phyloP scores from a whole-genome alignment of 805 yeast species.

The Kodamaea hsintzibuensis region DNA sequence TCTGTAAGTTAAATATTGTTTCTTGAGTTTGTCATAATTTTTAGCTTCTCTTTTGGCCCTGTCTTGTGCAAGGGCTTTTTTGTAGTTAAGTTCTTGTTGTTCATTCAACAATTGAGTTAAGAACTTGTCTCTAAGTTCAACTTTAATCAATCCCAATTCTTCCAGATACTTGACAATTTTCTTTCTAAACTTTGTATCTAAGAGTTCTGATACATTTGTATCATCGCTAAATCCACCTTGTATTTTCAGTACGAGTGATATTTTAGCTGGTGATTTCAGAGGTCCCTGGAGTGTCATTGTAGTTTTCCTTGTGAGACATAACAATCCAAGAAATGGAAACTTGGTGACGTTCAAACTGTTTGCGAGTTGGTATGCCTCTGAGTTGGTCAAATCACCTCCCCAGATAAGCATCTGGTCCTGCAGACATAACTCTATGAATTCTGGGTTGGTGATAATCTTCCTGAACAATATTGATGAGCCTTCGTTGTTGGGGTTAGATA shows the following conservation, averaged over 20 bases:
- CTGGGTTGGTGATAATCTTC: slow-evolving; percentile 52
- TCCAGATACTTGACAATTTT: slow-evolving; percentile 61
- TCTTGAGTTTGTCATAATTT: slow-evolving; percentile 30
- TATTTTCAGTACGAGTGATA: slow-evolving; percentile 59
- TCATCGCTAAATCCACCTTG: slow-evolving; percentile 61
- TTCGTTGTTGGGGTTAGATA: slow-evolving; percentile 74
- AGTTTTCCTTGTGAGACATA: slow-evolving; percentile 64
- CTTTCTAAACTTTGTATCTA: slow-evolving; percentile 41
- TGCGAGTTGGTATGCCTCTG: slow-evolving; percentile 84
- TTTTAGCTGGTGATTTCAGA: slow-evolving; percentile 51
- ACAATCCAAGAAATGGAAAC: slow-evolving; percentile 79
- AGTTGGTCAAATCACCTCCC: slow-evolving; percentile 84
- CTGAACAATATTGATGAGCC: slow-evolving; percentile 54
- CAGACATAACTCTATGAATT: slow-evolving; percentile 43
- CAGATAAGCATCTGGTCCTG: slow-evolving; percentile 62
- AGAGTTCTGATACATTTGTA: slow-evolving; percentile 29
- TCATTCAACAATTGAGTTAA: slow-evolving; percentile 57
- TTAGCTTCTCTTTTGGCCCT: slow-evolving; percentile 45
- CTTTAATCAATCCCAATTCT: slow-evolving; percentile 57
- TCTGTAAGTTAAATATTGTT: slow-evolving; percentile 36
- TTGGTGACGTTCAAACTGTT: slow-evolving; percentile 68
- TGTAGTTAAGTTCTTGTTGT: slow-evolving; percentile 79
- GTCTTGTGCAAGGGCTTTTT: slow-evolving; percentile 69
- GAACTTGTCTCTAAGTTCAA: slow-evolving; percentile 62
- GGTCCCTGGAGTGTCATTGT: slow-evolving; percentile 58